phyloP scores from a whole-genome alignment of 2,329 filamentous ascomycete genomes.

The Cadophora sp. region DNA sequence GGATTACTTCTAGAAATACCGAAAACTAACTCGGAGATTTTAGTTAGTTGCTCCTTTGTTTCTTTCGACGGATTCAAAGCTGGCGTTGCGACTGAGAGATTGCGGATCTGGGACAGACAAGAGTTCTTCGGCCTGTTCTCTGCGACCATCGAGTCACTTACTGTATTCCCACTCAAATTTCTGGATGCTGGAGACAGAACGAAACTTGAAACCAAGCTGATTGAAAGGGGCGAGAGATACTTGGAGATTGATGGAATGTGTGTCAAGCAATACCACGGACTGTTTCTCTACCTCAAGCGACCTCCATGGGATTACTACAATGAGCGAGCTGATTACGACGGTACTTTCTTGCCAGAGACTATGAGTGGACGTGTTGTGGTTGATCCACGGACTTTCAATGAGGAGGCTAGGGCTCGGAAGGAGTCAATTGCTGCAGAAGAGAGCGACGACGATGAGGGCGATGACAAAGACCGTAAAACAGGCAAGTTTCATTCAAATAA shows the following conservation, averaged over 20 bases:
- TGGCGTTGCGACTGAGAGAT: constrained; percentile 22
- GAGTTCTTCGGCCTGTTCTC: constrained; percentile 29
- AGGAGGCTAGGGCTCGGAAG: constrained; percentile 26
- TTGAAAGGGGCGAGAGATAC: constrained; percentile 26
- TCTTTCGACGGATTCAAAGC: constrained; percentile 26
- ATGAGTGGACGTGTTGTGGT: constrained; percentile 31
- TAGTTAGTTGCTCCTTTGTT: constrained; percentile 22
- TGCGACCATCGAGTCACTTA: constrained; percentile 19
- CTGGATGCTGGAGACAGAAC: not conserved
- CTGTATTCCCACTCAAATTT: constrained; percentile 25
- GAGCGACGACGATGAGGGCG: constrained; percentile 5
- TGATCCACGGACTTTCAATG: constrained; percentile 32
- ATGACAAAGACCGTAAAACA: constrained; percentile 11
- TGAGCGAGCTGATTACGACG: constrained; percentile 25
- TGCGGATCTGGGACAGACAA: constrained; percentile 26
- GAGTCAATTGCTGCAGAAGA: constrained; percentile 21
- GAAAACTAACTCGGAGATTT: not conserved
- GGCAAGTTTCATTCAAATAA: not conserved
- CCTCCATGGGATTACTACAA: constrained; percentile 32
- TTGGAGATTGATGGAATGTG: constrained; percentile 25
- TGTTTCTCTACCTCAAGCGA: constrained; percentile 26
- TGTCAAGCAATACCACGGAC: constrained; percentile 29
- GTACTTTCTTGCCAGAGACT: constrained; percentile 29
- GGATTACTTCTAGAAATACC: no score
- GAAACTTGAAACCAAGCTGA: constrained; percentile 12